Evolutionary conservation across 768 basidiomycete genomes (phyloP), one percentile per base, ranked within the genome.

Genomic region (Phallus indusiatus): DNA sequence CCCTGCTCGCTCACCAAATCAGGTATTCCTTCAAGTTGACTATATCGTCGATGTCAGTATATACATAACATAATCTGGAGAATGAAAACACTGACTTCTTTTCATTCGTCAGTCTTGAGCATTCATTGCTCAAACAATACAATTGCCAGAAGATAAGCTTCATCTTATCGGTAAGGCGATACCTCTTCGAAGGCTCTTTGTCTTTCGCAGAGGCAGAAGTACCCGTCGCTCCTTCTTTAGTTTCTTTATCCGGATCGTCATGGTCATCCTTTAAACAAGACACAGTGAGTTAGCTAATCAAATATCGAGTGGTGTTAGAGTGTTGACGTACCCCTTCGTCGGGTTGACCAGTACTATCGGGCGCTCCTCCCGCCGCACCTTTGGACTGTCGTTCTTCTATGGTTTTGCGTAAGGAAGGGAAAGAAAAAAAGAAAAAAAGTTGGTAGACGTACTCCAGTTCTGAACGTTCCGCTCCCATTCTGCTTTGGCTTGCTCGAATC

Each of bases 1-100:
- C 86, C 88, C 70, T 93, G 90, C 64, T 90, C 86, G 64, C 88
- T 90, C 6, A 92, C 83, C 67, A 82, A 80, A 46, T 84, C 76
- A 47, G 83, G 82, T 20, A 79, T 81, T 2, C 82, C 83, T 64
- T 92, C 90, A 24, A 90, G 71, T 3, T 69, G 65, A 62, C 70
- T 82, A 64, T 18, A 10, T 10, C 21, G 22, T 18, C 16, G 52
- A 12, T 17, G 17, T 8, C 12, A n/a, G 11, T 21, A 62, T 4
- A 2, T 18, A 9, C 17, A 28, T 14, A 1, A 48, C 20, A 53
- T 22, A 47, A 9, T 9, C 14, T 2, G 1, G 42, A 33, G 28
- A n/a, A 36, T 35, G 7, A 22, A 54, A 28, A 54, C 17, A 53
- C 71, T 50, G 54, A 73, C 71, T 68, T 67, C 64, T 70, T 74